Conservation (phyloP, 305 asterid species). For the Ajuga reptans region DNA sequence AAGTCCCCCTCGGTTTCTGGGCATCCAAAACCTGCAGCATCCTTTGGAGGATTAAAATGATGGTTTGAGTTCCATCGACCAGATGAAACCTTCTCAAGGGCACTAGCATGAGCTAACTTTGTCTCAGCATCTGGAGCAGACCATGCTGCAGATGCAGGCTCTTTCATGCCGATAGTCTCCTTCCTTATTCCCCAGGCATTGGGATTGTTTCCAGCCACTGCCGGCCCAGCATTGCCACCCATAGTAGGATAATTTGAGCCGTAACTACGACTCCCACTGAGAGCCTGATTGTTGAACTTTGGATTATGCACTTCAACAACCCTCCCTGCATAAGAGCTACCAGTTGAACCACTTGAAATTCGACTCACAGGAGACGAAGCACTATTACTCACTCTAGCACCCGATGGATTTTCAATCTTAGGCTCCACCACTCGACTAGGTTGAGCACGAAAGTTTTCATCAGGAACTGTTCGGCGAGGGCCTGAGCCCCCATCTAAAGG, state of each 20-base stretch:
- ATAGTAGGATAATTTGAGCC: slow-evolving; percentile 39
- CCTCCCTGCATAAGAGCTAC: slow-evolving; percentile 49
- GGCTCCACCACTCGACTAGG: slow-evolving; percentile 37
- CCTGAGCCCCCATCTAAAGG: slow-evolving; percentile 72
- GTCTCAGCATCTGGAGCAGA: slow-evolving; percentile 69
- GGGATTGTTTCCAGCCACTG: slow-evolving; percentile 44
- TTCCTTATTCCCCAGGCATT: slow-evolving; percentile 87
- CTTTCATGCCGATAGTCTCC: slow-evolving; percentile 47
- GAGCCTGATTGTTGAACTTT: slow-evolving; percentile 37
- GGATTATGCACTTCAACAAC: slow-evolving; percentile 41
- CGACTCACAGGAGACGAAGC: slow-evolving; percentile 45
- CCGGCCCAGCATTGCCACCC: slow-evolving; percentile 40
- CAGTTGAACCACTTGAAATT: slow-evolving; percentile 32
- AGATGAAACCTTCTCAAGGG: slow-evolving; percentile 78
- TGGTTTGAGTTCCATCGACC: slow-evolving; percentile 88
- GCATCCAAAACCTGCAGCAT: slow-evolving; percentile 38
- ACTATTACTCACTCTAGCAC: slow-evolving; percentile 37
- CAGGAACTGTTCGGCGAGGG: slow-evolving; percentile 64
- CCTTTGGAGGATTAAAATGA: slow-evolving; percentile 36
- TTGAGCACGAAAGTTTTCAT: slow-evolving; percentile 46
- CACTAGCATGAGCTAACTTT: slow-evolving; percentile 88
- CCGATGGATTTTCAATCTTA: slow-evolving; percentile 35
- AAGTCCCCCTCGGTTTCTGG: slow-evolving; percentile 34
- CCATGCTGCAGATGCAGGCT: slow-evolving; percentile 50
- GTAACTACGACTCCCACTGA: slow-evolving; percentile 31